These are phyloP conservation scores for Microdochium paspali DNA, from an alignment of 2,329 filamentous ascomycete genomes.

Conservation along the genomic window DNA sequence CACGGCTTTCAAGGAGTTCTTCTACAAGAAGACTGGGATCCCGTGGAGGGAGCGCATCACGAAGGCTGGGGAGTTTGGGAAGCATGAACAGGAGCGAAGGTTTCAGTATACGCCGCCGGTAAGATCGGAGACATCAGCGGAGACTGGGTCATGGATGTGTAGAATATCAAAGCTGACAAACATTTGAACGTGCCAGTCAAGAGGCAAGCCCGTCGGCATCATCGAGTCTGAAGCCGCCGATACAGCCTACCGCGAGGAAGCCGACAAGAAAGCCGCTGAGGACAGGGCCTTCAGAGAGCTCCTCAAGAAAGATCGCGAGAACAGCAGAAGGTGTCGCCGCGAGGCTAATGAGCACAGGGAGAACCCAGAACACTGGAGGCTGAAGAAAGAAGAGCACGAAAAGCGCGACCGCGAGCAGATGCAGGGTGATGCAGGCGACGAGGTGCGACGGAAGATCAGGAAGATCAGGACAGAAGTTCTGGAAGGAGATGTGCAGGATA, in stretches of 20 bases:
- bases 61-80: conserved; percentile 19
- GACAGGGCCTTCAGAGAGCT: too few relatives aligned
- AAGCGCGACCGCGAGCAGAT: too few relatives aligned
- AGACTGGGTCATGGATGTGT: too few relatives aligned
- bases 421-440: too few relatives aligned
- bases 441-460: too few relatives aligned
- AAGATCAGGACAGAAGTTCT: neutral
- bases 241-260: conserved; percentile 4
- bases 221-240: conserved; percentile 5
- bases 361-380: too few relatives aligned
- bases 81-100: conserved; percentile 12
- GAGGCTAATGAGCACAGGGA: too few relatives aligned
- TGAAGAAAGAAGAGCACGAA: too few relatives aligned
- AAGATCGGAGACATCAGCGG: conserved; percentile 9
- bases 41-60: conserved; percentile 47
- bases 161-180: too few relatives aligned
- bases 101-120: conserved; percentile 41
- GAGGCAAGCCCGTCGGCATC: conserved; percentile 18
- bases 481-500: too few relatives aligned
- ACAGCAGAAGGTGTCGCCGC: too few relatives aligned
- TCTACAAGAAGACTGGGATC: conserved; percentile 45
- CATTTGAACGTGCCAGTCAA: neutral
- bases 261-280: neutral
- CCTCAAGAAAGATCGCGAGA: too few relatives aligned
- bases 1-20: conserved; percentile 44